Percentiles rank a stretch among this genome's conserved stretches.
Evolutionary conservation across 768 basidiomycete species (phyloP).

Genomic region (Chlorophyllum brunneum): DNA sequence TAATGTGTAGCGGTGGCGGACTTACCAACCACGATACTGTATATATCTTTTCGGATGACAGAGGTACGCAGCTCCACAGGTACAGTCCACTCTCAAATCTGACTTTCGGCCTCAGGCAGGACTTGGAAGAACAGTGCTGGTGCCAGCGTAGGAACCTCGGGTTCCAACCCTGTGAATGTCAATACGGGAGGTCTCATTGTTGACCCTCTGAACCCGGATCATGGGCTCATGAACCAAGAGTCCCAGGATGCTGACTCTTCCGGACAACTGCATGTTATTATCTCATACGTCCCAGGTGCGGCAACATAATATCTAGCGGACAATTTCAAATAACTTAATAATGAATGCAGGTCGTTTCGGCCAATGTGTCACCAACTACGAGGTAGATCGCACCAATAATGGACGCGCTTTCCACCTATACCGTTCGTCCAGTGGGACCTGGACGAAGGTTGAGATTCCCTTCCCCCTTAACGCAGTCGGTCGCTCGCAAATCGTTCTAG

Average conservation of each 20-base stretch:
- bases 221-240: conserved; percentile 51
- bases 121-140: conserved; percentile 44
- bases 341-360: conserved; percentile 36
- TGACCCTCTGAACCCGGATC: conserved; percentile 41
- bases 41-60: conserved; percentile 44
- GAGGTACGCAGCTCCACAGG: conserved; percentile 24
- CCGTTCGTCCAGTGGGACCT: conserved; percentile 34
- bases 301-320: not conserved
- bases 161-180: conserved; percentile 37
- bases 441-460: conserved; percentile 44
- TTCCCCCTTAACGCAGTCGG: conserved; percentile 39
- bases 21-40: conserved; percentile 46
- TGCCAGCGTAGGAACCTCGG: conserved; percentile 33
- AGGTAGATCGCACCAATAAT: conserved; percentile 30
- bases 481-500: conserved; percentile 42
- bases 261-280: conserved; percentile 41
- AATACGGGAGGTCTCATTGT: conserved; percentile 40
- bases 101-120: conserved; percentile 26
- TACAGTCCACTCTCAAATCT: not conserved
- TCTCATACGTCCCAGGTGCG: conserved; percentile 46
- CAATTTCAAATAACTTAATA: not conserved
- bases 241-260: conserved; percentile 42
- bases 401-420: conserved; percentile 42
- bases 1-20: conserved; percentile 38
- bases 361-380: conserved; percentile 42